Evolutionary conservation across 2,329 filamentous ascomycete species (phyloP), one percentile per base, ranked within the genome.

Genomic region (Beauveria caledonica): DNA sequence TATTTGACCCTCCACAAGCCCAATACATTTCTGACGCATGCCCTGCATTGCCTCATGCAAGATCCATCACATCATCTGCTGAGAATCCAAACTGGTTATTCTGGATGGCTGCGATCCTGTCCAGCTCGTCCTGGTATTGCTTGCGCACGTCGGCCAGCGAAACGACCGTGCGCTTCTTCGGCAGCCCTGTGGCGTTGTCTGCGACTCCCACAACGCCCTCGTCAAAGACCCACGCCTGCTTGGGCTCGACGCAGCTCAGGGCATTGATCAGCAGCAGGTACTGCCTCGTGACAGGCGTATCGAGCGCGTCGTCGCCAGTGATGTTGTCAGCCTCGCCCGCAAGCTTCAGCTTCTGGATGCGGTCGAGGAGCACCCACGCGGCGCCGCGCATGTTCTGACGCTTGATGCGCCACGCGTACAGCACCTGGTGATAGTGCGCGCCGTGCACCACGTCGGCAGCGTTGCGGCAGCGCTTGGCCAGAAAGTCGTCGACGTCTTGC

Each of bases 211-310:
- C 58, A 9, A 64, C 59, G 13, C 71, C 67, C 57, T 74, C 70
- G 71, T 72, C 68, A 53, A 83, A 86, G 71, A 96, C 84, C 83
- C 95, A 99, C 68, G 96, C 89, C 63, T 90, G 85, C 66, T 82
- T 85, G 61, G 86, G 79, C 53, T 89, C 86, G 45, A 97, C 91
- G 64, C 91, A 96, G 65, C 89, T 90, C 63, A 99, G 79, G 1
- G 91, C 87, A 71, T 99, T 99, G 76, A 99, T 96, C 49, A 99
- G 82, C 63, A 92, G 81, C n/a, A 97, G 77, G 68, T 96, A 94
- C 68, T 90, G 88, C 66, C 89, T 84, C 51, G 87, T 86, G 36
- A 89, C 80, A 0, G 80, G 79, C 0, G 85, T 87, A 66, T 87
- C 85, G 11, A 86, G 75, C 4, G 79, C 77, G 63, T 86, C 84